Evolutionary conservation across 2,329 filamentous ascomycete genomes (phyloP).

Genomic region (Sporothrix schenckii): DNA sequence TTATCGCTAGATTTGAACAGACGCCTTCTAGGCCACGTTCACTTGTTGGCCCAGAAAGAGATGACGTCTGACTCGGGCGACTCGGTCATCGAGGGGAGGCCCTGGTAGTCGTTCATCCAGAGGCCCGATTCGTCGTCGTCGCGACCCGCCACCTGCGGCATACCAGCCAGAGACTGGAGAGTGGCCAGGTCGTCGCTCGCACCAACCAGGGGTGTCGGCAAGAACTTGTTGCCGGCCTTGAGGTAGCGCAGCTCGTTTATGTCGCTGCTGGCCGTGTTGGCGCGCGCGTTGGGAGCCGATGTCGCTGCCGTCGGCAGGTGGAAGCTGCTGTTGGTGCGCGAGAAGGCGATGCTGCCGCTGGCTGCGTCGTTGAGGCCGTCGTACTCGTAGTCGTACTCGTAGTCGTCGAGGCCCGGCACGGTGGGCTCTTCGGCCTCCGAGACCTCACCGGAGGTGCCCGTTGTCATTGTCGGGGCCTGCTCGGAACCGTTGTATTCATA

Average conservation of each 20-base stretch:
- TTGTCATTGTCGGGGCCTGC: slow-evolving; percentile 57
- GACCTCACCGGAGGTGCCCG: slow-evolving; percentile 67
- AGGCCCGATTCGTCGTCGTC: slow-evolving; percentile 54
- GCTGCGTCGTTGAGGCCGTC: slow-evolving; percentile 38
- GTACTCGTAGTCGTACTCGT: slow-evolving; percentile 44
- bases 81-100: slow-evolving; percentile 41
- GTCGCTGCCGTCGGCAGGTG: slow-evolving; percentile 52
- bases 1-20: not conserved
- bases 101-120: slow-evolving; percentile 53
- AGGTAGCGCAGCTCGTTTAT: slow-evolving; percentile 60
- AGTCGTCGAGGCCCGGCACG: slow-evolving; percentile 48
- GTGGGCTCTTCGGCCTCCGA: slow-evolving; percentile 66
- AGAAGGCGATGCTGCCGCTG: slow-evolving; percentile 49
- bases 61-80: slow-evolving; percentile 40
- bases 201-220: slow-evolving; percentile 47
- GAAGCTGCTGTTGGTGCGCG: slow-evolving; percentile 52
- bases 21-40: not conserved
- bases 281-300: slow-evolving; percentile 42
- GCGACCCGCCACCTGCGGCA: slow-evolving; percentile 32
- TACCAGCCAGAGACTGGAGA: slow-evolving; percentile 40
- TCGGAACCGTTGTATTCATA: slow-evolving; percentile 60
- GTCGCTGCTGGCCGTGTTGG: slow-evolving; percentile 49
- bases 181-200: slow-evolving; percentile 51
- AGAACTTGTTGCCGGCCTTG: slow-evolving; percentile 52
- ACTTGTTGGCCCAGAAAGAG: slow-evolving; percentile 38